Conservation (phyloP, 148 eudicot genomes). For the Rheum nobile region DNA sequence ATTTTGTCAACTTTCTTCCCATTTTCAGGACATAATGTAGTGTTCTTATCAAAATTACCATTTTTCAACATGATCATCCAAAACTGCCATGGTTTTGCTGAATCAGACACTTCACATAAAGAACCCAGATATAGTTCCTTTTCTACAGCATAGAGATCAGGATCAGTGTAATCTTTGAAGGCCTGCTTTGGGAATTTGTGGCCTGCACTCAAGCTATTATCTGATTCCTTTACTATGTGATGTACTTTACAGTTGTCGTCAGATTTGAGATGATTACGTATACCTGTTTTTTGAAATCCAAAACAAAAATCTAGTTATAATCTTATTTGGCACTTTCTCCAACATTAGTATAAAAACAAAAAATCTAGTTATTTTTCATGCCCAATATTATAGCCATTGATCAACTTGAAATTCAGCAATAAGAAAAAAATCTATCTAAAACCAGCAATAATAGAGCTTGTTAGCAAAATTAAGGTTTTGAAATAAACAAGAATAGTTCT, state of each 20-base stretch:
- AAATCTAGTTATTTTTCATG: not conserved
- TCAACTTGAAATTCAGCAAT: not conserved
- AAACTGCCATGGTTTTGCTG: slow-evolving; percentile 19
- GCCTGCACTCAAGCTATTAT: slow-evolving; percentile 22
- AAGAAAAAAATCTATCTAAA: not conserved
- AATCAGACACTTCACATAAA: slow-evolving; percentile 14
- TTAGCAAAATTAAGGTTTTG: not conserved
- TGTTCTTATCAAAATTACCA: slow-evolving; percentile 26
- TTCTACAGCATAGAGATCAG: slow-evolving; percentile 24
- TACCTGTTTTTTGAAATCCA: not conserved
- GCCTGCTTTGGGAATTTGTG: slow-evolving; percentile 18
- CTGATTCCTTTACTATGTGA: slow-evolving; percentile 17
- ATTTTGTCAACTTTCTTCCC: slow-evolving; percentile 20
- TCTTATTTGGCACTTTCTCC: not conserved
- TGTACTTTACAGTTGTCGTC: slow-evolving; percentile 17
- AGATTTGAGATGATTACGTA: not conserved
- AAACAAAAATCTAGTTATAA: not conserved
- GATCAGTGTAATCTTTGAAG: slow-evolving; percentile 14
- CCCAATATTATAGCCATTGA: not conserved
- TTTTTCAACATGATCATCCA: slow-evolving; percentile 35
- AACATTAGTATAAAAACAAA: not conserved
- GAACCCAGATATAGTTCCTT: slow-evolving; percentile 27
- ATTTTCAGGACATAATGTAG: slow-evolving; percentile 24
- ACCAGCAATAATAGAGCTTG: not conserved
- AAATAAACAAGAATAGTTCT: not conserved